Evolutionary conservation across 441 rosid species (phyloP).

Genomic region (Melianthus villosus): DNA sequence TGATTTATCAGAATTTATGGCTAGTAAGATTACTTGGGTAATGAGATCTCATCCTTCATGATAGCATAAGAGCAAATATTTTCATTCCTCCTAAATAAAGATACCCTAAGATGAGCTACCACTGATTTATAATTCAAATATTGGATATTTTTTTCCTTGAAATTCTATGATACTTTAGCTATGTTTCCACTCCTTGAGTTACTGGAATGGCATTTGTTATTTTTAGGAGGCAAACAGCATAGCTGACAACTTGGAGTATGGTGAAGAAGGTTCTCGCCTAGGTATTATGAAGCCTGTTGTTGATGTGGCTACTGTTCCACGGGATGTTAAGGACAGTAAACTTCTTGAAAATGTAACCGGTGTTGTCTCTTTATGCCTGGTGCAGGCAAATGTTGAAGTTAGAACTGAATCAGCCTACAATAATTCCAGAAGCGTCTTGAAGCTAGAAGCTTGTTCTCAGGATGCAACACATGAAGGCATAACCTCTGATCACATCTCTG

Average conservation of each 20-base stretch:
- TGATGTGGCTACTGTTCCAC: constrained; percentile 2
- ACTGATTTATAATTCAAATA: too few species aligned
- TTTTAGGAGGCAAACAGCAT: constrained; percentile 1
- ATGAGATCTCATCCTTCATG: too few species aligned
- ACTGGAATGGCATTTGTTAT: constrained; percentile 4
- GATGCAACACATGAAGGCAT: constrained; percentile 15
- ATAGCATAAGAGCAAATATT: too few species aligned
- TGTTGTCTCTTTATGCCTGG: constrained; percentile 13
- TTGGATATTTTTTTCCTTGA: too few species aligned
- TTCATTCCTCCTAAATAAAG: too few species aligned
- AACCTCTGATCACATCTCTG: constrained; percentile 15
- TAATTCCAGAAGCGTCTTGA: constrained; percentile 13
- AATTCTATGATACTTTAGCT: too few species aligned
- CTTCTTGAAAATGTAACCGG: constrained; percentile 15
- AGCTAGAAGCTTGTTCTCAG: constrained; percentile 14
- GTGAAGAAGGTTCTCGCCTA: constrained; percentile 1
- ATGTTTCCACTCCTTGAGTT: background rate
- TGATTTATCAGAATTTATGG: too few species aligned
- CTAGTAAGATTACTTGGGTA: too few species aligned
- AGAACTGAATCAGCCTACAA: constrained; percentile 20
- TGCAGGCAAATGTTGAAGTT: constrained; percentile 12
- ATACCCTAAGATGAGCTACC: too few species aligned
- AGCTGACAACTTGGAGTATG: constrained; percentile 3
- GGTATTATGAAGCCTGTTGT: constrained; percentile 4
- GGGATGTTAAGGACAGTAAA: constrained; percentile 8